These are phyloP conservation scores for Nakazawaea siamensis DNA, from an alignment of 805 yeast genomes.

Conservation along the genomic window DNA sequence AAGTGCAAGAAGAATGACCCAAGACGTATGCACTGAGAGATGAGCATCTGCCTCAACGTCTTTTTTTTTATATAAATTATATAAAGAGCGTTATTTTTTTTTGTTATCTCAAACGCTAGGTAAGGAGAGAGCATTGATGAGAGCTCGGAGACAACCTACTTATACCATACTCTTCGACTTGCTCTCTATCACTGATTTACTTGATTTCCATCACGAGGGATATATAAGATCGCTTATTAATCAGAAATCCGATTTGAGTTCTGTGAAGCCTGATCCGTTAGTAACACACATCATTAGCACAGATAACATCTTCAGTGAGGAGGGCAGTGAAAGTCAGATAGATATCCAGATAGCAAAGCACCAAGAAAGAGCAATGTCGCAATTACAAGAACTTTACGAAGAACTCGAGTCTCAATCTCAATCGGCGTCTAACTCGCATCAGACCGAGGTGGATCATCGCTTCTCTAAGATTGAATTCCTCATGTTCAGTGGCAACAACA, in stretches of 20 bases:
- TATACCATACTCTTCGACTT: conserved; percentile 21
- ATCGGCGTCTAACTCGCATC: conserved; percentile 6
- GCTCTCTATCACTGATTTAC: conserved; percentile 18
- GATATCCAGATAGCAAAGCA: too few relatives aligned
- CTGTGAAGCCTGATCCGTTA: background rate
- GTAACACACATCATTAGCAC: background rate
- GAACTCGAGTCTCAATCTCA: too few relatives aligned
- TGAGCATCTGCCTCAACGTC: too few relatives aligned
- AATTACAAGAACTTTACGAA: too few relatives aligned
- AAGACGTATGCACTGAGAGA: too few relatives aligned
- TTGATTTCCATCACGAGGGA: conserved; percentile 13
- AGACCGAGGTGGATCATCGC: conserved; percentile 24
- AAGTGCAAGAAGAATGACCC: too few relatives aligned
- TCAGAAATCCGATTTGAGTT: background rate
- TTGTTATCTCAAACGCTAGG: too few relatives aligned
- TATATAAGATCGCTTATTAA: conserved; percentile 14
- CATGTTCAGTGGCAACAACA: conserved; percentile 16
- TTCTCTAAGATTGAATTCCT: conserved; percentile 25
- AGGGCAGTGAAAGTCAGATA: background rate
- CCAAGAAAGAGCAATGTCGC: too few relatives aligned
- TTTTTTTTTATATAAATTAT: too few relatives aligned
- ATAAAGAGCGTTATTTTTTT: too few relatives aligned
- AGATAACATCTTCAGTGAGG: conserved; percentile 3
- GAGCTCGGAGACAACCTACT: too few relatives aligned
- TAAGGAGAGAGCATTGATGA: too few relatives aligned